Conservation (phyloP, 2,329 filamentous ascomycete species). For the Lecanicillium sp. region DNA sequence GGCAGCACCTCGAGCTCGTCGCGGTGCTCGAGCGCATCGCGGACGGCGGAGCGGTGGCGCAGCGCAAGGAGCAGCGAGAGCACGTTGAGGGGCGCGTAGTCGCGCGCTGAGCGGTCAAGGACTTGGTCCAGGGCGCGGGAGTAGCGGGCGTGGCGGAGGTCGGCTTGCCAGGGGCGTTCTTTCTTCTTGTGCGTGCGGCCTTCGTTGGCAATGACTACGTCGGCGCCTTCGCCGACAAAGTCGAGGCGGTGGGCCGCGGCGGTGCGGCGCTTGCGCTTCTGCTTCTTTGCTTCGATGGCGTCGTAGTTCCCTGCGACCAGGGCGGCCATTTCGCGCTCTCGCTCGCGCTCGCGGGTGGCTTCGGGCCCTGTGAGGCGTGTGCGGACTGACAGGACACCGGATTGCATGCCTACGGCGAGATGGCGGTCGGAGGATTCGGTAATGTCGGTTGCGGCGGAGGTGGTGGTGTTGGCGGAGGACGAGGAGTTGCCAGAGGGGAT, state of each 20-base stretch:
- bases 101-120: slow-evolving; percentile 43
- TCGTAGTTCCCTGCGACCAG: slow-evolving; percentile 71
- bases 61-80: slow-evolving; percentile 78
- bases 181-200: slow-evolving; percentile 41
- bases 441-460: neutral
- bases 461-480: neutral
- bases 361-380: slow-evolving; percentile 81
- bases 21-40: slow-evolving; percentile 68
- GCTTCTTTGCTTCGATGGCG: slow-evolving; percentile 63
- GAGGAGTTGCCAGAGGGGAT: slow-evolving; percentile 31
- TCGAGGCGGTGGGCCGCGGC: slow-evolving; percentile 53
- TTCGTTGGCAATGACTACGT: slow-evolving; percentile 80
- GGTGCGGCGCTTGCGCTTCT: slow-evolving; percentile 55
- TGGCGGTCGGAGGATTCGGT: slow-evolving; percentile 70
- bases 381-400: slow-evolving; percentile 81
- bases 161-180: slow-evolving; percentile 69
- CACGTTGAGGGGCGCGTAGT: slow-evolving; percentile 52
- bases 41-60: slow-evolving; percentile 78
- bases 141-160: slow-evolving; percentile 73
- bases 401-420: slow-evolving; percentile 89
- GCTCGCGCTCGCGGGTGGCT: slow-evolving; percentile 65
- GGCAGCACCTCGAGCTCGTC: slow-evolving; percentile 77
- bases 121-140: slow-evolving; percentile 71
- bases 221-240: slow-evolving; percentile 73
- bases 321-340: slow-evolving; percentile 77